Evolutionary conservation across 2,329 filamentous ascomycete genomes (phyloP), one percentile per base, ranked within the genome.

Genomic region (Phoma sp.): DNA sequence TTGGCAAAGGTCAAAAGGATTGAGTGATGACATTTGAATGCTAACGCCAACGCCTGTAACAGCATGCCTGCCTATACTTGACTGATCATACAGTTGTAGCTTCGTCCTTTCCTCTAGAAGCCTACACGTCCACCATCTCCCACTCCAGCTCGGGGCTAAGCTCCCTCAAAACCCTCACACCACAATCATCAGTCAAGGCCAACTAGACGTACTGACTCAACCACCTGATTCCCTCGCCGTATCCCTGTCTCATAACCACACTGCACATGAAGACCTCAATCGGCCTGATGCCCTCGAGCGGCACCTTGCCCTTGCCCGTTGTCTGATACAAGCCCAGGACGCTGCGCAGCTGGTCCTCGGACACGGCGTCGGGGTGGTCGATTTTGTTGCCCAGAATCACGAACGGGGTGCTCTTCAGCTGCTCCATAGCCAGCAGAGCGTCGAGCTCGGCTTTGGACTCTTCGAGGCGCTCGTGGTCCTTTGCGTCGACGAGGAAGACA

Each of bases 331-430:
- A 80, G 60, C 95, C 95, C 55, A 99, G 83, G 76, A 93, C 89
- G 75, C 93, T 89, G 77, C 95, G 86, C 72, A 98, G 85, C 81
- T 97, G 91, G 70, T 98, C 93, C 83, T 99, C 95, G 63, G 89
- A 93, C 49, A 98, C 88, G 60, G 95, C 95, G 67, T 96, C 90
- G 48, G 93, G 93, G 81, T 98, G 93, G 78, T 99, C 95, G 77
- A 99, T 99, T 87, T 99, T 99, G 87, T 99, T 99, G 68, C 95
- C 95, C 61, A 99, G 86, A 67, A 99, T 87, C 58, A 98, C 86
- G 77, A 98, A 98, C 49, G 95, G 95, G 7, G 96, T 95, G 83
- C 96, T 97, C 75, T 86, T 82, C 35, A 99, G 86, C 75, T 98
- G 93, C 80, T 99, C 95, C 93, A 99, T 97, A 59, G 90, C 87